Percentiles rank a stretch among this genome's conserved stretches.
Evolutionary conservation across 495 filamentous ascomycete species (phyloP).

Genomic region (Aspergillus funiculosus): DNA sequence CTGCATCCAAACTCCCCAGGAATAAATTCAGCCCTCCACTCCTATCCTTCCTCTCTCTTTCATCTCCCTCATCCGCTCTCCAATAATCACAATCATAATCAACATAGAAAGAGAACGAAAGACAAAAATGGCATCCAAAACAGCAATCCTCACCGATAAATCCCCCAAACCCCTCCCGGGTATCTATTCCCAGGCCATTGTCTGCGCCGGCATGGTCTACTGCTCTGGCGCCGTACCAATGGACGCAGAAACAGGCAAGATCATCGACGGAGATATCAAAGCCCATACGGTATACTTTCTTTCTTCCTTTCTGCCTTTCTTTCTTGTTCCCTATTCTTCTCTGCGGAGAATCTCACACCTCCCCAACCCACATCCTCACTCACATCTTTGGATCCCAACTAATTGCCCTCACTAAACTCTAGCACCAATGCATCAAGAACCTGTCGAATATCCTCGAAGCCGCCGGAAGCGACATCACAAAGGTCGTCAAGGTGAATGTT

Average conservation of each 20-base stretch:
- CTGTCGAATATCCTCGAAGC: constrained; percentile 60
- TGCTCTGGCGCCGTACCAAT: constrained; percentile 49
- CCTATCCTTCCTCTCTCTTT: background rate
- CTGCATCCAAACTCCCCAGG: too few species aligned
- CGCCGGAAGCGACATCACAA: constrained; percentile 54
- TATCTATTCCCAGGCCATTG: constrained; percentile 52
- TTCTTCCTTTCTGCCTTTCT: constrained; percentile 9
- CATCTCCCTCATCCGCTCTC: background rate
- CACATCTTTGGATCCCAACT: background rate
- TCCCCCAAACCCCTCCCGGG: constrained; percentile 48
- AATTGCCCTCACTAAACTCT: background rate
- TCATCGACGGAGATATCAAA: constrained; percentile 46
- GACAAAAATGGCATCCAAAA: constrained; percentile 29
- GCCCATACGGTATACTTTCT: constrained; percentile 49
- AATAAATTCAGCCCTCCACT: too few species aligned
- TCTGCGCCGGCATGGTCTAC: constrained; percentile 53
- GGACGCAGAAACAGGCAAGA: constrained; percentile 39
- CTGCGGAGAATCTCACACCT: background rate
- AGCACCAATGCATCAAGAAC: constrained; percentile 54
- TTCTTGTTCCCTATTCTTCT: background rate
- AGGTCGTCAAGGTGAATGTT: constrained; percentile 66
- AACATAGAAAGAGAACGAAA: too few species aligned
- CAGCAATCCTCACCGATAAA: constrained; percentile 42
- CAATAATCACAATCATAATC: background rate
- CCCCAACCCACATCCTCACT: background rate